Evolutionary conservation across 257 asterid species (phyloP).

Genomic region (Solanum pinnatisectum): DNA sequence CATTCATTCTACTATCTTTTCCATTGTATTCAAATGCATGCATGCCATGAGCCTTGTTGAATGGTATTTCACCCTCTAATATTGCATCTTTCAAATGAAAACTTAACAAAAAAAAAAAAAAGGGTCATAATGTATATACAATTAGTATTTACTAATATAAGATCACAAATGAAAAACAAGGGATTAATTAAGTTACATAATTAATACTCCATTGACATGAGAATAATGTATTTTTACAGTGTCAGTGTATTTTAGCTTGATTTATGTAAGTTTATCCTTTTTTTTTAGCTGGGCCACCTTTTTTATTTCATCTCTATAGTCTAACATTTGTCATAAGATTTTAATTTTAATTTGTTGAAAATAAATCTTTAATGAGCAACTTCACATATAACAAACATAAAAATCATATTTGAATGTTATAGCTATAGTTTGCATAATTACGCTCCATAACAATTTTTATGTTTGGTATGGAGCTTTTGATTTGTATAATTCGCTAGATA

Average conservation of each 20-base stretch:
- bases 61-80: constrained; percentile 6
- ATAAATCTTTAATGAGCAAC: too few species aligned
- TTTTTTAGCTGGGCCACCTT: background rate
- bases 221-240: too few species aligned
- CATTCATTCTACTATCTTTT: too few species aligned
- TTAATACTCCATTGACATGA: background rate
- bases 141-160: background rate
- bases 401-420: too few species aligned
- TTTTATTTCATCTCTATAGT: background rate
- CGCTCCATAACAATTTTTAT: too few species aligned
- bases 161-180: background rate
- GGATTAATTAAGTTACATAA: too few species aligned
- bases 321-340: background rate
- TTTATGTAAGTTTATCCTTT: background rate
- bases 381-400: too few species aligned
- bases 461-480: too few species aligned
- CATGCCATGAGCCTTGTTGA: too few species aligned
- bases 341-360: background rate
- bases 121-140: background rate
- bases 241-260: background rate
- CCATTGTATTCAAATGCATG: too few species aligned
- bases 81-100: background rate
- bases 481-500: too few species aligned
- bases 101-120: background rate
- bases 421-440: too few species aligned